phyloP scores from a whole-genome alignment of 768 basidiomycete species.

The Arthromyces matolae region DNA sequence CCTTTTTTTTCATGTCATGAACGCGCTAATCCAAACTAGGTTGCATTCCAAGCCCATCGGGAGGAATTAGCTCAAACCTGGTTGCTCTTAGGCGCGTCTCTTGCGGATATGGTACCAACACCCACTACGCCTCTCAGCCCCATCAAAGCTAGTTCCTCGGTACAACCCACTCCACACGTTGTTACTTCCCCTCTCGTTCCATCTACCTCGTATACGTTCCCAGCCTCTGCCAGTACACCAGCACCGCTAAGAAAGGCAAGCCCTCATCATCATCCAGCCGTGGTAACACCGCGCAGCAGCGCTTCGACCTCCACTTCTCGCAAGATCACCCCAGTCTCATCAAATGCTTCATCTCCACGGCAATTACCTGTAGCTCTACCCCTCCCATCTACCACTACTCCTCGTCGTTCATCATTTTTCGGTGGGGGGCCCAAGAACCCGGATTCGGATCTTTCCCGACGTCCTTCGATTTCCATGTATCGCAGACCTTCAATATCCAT shows the following conservation, averaged over 20 bases:
- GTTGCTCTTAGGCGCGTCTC: slow-evolving; percentile 57
- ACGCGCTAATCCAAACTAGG: slow-evolving; percentile 29
- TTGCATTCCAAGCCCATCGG: slow-evolving; percentile 57
- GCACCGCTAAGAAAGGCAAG: slow-evolving; percentile 23
- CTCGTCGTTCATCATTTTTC: slow-evolving; percentile 37
- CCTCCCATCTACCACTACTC: slow-evolving; percentile 46
- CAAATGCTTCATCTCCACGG: slow-evolving; percentile 55
- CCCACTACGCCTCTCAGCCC: slow-evolving; percentile 21
- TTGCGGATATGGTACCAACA: slow-evolving; percentile 46
- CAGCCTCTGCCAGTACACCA: slow-evolving; percentile 16
- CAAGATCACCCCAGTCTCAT: slow-evolving; percentile 53
- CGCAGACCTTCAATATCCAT: slow-evolving; percentile 43
- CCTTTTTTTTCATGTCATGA: too few species aligned
- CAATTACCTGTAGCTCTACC: slow-evolving; percentile 41
- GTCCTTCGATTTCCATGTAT: slow-evolving; percentile 33
- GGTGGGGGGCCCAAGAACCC: slow-evolving; percentile 33
- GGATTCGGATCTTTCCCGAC: slow-evolving; percentile 29
- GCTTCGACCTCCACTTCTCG: slow-evolving; percentile 40
- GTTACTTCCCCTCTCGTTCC: slow-evolving; percentile 41
- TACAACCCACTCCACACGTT: slow-evolving; percentile 25
- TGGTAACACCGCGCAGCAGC: slow-evolving; percentile 24
- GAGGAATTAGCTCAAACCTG: slow-evolving; percentile 60
- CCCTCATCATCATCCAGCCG: slow-evolving; percentile 18
- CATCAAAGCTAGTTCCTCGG: slow-evolving; percentile 8
- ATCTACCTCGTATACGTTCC: slow-evolving; percentile 21